phyloP scores from a whole-genome alignment of 1,139 yeast genomes.

The Suhomyces panamericanus region DNA sequence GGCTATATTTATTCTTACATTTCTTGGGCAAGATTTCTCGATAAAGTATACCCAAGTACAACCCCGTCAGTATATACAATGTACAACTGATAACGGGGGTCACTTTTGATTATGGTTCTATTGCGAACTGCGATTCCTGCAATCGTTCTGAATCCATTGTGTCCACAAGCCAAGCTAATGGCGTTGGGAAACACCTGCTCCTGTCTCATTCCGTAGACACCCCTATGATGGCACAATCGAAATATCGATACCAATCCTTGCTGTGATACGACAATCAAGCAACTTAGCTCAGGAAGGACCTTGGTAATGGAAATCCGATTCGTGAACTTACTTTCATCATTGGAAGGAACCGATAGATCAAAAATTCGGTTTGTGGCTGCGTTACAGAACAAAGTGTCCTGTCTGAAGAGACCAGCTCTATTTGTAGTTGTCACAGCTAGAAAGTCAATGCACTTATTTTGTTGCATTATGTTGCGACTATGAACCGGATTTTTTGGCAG shows the following conservation, averaged over 20 bases:
- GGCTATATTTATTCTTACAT: background rate
- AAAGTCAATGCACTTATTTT: slow-evolving; percentile 17
- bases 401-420: slow-evolving; percentile 48
- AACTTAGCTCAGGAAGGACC: slow-evolving; percentile 55
- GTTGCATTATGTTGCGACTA: background rate
- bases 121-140: slow-evolving; percentile 33
- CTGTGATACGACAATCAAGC: slow-evolving; percentile 56
- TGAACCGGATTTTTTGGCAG: background rate
- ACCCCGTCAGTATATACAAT: slow-evolving; percentile 37
- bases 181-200: slow-evolving; percentile 56
- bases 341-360: slow-evolving; percentile 31
- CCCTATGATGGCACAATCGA: slow-evolving; percentile 57
- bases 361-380: slow-evolving; percentile 51
- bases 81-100: slow-evolving; percentile 29
- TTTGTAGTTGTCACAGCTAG: slow-evolving; percentile 47
- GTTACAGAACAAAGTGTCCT: slow-evolving; percentile 51
- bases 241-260: slow-evolving; percentile 59
- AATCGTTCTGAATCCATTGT: slow-evolving; percentile 34
- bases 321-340: slow-evolving; percentile 41
- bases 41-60: slow-evolving; percentile 26
- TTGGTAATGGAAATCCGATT: slow-evolving; percentile 55
- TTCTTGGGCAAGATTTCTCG: background rate
- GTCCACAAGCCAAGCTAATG: slow-evolving; percentile 26
- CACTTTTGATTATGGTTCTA: slow-evolving; percentile 17
- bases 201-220: slow-evolving; percentile 60